Evolutionary conservation across 83 land plant species (phyloP).

Genomic region (Picea abies): DNA sequence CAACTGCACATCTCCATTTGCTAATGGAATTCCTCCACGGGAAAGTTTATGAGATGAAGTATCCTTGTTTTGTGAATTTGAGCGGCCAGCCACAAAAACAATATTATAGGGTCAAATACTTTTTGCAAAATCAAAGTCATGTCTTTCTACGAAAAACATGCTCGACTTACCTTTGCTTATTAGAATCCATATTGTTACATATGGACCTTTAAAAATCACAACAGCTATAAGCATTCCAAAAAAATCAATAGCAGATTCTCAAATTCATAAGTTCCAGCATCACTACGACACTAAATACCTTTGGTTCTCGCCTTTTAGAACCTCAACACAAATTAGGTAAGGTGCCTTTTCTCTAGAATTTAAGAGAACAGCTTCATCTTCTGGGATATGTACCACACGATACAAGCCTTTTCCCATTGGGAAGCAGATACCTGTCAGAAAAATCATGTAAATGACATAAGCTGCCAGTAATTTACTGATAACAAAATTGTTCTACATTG

Average conservation of each 20-base stretch:
- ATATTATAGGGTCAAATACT: not conserved
- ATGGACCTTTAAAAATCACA: not conserved
- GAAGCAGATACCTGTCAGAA: slow-evolving; percentile 83
- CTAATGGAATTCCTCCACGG: slow-evolving; percentile 94
- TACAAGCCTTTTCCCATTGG: slow-evolving; percentile 98
- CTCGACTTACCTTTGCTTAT: not conserved
- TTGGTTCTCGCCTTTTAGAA: slow-evolving; percentile 77
- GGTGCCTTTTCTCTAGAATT: slow-evolving; percentile 99
- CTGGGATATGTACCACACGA: slow-evolving; percentile 95
- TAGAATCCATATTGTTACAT: not conserved
- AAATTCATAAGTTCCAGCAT: not conserved
- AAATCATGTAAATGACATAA: slow-evolving; percentile 6
- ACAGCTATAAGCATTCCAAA: no score
- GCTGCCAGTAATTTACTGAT: not conserved
- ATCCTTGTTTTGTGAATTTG: slow-evolving; percentile 19
- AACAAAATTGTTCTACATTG: not conserved
- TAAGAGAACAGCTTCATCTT: slow-evolving; percentile 92
- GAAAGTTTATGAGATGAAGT: slow-evolving; percentile 66
- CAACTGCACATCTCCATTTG: slow-evolving; percentile 93
- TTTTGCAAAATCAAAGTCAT: not conserved
- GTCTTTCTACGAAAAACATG: not conserved
- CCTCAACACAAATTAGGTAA: slow-evolving; percentile 95
- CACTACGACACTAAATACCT: slow-evolving; percentile 44
- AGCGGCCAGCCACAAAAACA: slow-evolving; percentile 10
- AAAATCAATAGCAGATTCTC: slow-evolving; percentile 12